Evolutionary conservation across 352 stramenopile species (phyloP), one percentile per base, ranked within the genome.

Genomic region (Plasmopara halstedii): DNA sequence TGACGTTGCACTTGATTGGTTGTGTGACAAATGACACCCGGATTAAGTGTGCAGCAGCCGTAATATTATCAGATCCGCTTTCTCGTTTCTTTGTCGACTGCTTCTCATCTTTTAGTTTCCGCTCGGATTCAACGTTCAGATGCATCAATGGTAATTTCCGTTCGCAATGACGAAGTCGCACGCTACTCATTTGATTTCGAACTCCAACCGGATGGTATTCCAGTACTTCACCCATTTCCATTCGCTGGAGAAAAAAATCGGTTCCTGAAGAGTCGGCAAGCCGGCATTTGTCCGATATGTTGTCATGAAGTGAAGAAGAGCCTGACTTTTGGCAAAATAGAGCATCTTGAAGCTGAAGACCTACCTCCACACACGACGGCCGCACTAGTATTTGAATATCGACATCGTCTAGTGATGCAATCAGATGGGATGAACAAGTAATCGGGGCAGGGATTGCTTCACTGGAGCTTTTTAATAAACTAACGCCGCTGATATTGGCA

Each of bases 1-100:
- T 84, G 11, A 89, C 66, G 40, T 83, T 77, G 50, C 73, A 88
- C 53, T 85, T 85, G 46, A 93, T 82, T 1, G 78, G 73, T 52
- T 93, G 81, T 6, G 79, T 85, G 34, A 90, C 72, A 3, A 93
- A 65, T 13, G 65, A 84, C 9, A 93, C 52, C 3, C 62, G 44
- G 7, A 93, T 57, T 18, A 73, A 42, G 41, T 66, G 42, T n/a
- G 56, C 55, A 20, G 48, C 50, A 36, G 45, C 50, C 34, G 50
- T 42, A 17, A 38, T 25, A 5, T 48, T 49, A 46, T 65, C 44
- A 36, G 8, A 17, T 8, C 27, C 26, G 19, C 14, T 15, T 1
- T 62, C 39, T 31, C 50, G 33, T 14, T 71, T 54, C 42, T 50
- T 29, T n/a, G 42, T 33, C 2, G 42, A 37, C n/a, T 50, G 45